Evolutionary conservation across 805 yeast species (phyloP).

Genomic region (Ogataea neopini): DNA sequence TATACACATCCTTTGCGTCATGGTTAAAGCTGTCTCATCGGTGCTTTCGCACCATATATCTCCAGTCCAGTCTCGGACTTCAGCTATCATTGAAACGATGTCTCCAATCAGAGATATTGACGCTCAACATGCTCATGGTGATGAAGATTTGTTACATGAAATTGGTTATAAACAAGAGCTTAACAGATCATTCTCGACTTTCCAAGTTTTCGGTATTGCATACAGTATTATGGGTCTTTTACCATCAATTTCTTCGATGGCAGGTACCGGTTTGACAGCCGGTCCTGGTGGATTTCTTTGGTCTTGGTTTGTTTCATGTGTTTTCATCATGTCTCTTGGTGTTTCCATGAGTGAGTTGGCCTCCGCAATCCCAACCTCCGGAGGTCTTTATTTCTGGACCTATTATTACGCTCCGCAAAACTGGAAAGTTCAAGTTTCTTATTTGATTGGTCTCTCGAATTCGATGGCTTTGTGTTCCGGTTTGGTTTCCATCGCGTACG

Average conservation of each 20-base stretch:
- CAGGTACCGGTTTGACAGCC: constrained; percentile 54
- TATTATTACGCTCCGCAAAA: constrained; percentile 62
- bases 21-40: constrained; percentile 7
- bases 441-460: constrained; percentile 66
- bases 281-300: constrained; percentile 69
- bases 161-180: constrained; percentile 74
- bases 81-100: constrained; percentile 26
- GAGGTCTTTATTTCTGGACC: constrained; percentile 73
- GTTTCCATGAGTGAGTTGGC: constrained; percentile 65
- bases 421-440: constrained; percentile 54
- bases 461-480: constrained; percentile 68
- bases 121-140: constrained; percentile 29
- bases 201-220: constrained; percentile 71
- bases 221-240: constrained; percentile 72
- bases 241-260: constrained; percentile 60
- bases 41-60: constrained; percentile 4
- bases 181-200: constrained; percentile 56
- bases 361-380: constrained; percentile 71
- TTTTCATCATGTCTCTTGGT: constrained; percentile 59
- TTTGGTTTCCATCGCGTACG: constrained; percentile 67
- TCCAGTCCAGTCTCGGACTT: constrained; percentile 11
- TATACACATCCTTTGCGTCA: background rate
- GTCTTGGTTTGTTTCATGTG: constrained; percentile 69
- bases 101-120: constrained; percentile 32
- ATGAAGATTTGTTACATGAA: constrained; percentile 44